Evolutionary conservation across 495 filamentous ascomycete genomes (phyloP).

Genomic region (Podospora conica): DNA sequence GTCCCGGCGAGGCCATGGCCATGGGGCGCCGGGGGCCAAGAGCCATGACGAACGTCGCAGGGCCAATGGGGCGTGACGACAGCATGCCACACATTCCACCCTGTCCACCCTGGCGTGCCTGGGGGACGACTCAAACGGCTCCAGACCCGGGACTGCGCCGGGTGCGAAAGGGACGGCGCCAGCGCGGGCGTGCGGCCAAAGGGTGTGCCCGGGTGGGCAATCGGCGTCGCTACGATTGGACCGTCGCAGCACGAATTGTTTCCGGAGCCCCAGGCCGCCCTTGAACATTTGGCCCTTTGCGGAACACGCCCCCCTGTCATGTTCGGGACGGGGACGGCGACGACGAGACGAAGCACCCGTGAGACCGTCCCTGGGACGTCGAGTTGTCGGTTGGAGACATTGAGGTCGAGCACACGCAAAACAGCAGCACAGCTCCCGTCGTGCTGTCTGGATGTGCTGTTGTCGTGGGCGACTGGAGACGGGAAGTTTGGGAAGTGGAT

Average conservation of each 20-base stretch:
- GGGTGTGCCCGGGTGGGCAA: conserved; percentile 11
- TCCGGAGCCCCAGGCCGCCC: conserved; percentile 23
- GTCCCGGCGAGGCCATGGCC: conserved; percentile 5
- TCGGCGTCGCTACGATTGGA: conserved; percentile 26
- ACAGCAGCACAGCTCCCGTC: background rate
- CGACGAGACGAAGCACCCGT: too few species aligned
- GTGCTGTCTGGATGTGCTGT: background rate
- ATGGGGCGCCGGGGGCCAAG: background rate
- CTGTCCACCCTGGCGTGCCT: background rate
- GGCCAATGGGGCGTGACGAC: conserved; percentile 26
- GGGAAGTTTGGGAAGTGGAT: too few species aligned
- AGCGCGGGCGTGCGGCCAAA: background rate
- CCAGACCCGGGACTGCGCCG: conserved; percentile 19
- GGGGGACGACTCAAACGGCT: conserved; percentile 3
- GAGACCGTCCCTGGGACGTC: background rate
- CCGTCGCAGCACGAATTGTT: conserved; percentile 32
- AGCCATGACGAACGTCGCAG: conserved; percentile 1
- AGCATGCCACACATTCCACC: conserved; percentile 16
- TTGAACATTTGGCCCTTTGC: background rate
- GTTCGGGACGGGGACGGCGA: conserved; percentile 12
- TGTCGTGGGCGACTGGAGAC: background rate
- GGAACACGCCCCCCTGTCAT: conserved; percentile 11
- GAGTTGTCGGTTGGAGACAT: background rate
- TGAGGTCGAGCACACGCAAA: background rate
- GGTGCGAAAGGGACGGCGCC: conserved; percentile 6